Conservation (phyloP, 2,329 filamentous ascomycete species). For the Epichloe gansuensis region DNA sequence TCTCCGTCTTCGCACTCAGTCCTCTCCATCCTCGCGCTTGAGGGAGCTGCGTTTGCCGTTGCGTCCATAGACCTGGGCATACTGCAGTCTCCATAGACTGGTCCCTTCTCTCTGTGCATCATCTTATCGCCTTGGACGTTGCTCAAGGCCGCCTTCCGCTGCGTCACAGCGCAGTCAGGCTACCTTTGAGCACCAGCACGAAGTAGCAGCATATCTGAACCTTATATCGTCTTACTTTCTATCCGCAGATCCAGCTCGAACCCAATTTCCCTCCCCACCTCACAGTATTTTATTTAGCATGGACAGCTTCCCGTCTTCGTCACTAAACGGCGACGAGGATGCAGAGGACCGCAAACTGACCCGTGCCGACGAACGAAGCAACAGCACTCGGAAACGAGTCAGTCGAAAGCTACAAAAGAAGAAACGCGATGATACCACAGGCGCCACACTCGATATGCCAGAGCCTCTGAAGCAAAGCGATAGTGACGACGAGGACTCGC, state of each 20-base stretch:
- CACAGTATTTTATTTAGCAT: neutral
- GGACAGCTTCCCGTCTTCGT: neutral
- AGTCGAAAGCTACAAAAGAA: slow-evolving; percentile 34
- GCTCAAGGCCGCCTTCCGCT: neutral
- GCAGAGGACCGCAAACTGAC: slow-evolving; percentile 6
- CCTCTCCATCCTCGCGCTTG: neutral
- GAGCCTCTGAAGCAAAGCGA: slow-evolving; percentile 40
- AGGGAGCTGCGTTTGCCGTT: neutral
- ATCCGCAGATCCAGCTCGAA: neutral
- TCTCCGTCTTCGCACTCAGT: neutral
- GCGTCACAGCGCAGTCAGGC: too few relatives aligned
- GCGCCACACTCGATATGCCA: slow-evolving; percentile 33
- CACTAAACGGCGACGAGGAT: slow-evolving; percentile 1
- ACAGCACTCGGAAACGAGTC: slow-evolving; percentile 26
- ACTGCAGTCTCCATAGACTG: neutral
- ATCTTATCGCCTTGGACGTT: neutral
- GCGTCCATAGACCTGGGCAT: neutral
- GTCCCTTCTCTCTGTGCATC: neutral
- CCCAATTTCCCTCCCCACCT: neutral
- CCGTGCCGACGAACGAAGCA: slow-evolving; percentile 22
- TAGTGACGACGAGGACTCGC: slow-evolving; percentile 33
- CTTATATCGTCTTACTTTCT: neutral
- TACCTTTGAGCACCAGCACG: neutral
- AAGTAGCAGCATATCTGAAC: neutral
- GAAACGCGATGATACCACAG: slow-evolving; percentile 24